Evolutionary conservation across 106 monocot species (phyloP), one percentile per base, ranked within the genome.

Genomic region (Acorus calamus): DNA sequence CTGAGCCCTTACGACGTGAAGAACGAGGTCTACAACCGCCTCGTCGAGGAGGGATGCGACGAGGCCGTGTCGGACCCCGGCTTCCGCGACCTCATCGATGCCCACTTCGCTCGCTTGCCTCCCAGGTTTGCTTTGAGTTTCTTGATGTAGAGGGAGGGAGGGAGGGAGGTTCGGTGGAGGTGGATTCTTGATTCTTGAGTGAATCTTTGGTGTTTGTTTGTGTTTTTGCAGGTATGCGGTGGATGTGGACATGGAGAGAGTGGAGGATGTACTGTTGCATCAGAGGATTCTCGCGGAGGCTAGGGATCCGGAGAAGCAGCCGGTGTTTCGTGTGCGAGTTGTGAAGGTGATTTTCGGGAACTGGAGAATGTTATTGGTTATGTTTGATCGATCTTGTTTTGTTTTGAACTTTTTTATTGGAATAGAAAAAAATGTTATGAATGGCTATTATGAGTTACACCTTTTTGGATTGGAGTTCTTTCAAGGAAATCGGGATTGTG

Each of bases 231-330:
- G 87, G 58, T 87, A 87, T 76, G 41, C 47, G 14, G 60, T 84
- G 67, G 96, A 96, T 70, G 56, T 90, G 54, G 82, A 73, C 47
- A 64, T 83, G 49, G 90, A 90, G 44, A 82, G 63, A 79, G 89
- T 82, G 6, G 90, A 90, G 48, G 94, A 87, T 68, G 84, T 96
- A 12, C 53, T 90, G 46, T 57, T 96, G 54, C 94, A 96, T 64
- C 73, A 69, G 55, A 78, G 73, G 72, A 79, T 90, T 67, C 87
- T 96, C 42, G 69, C 59, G 42, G 80, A 84, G 7, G 90, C 85
- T 0, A 78, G 71, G 68, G 82, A 87, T 68, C 83, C 83, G 5
- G 63, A 66, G 8, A 96, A 90, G 53, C 73, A 82, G 2, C 90
- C 90, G 10, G 76, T 68, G 67, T 87, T 87, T 61, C 77, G 79